phyloP scores from a whole-genome alignment of 2,329 filamentous ascomycete genomes.

The Teratosphaeria gauchensis region DNA sequence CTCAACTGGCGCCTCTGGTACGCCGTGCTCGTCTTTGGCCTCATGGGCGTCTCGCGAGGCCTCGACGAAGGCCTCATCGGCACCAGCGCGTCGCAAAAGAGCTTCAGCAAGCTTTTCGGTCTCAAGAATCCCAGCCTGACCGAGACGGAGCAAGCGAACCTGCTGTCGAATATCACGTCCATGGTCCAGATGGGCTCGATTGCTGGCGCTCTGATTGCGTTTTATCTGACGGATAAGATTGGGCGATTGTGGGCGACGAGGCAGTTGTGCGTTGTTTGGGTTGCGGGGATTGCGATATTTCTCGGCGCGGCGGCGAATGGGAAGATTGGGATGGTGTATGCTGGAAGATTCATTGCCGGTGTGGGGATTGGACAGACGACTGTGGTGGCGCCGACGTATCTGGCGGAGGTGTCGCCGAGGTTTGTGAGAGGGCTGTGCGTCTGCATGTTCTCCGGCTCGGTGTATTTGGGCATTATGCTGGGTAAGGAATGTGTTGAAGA shows the following conservation, averaged over 20 bases:
- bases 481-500: not conserved
- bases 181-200: slow-evolving; percentile 78
- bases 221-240: slow-evolving; percentile 24
- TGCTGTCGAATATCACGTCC: slow-evolving; percentile 56
- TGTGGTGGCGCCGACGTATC: slow-evolving; percentile 52
- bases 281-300: slow-evolving; percentile 28
- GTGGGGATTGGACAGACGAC: slow-evolving; percentile 39
- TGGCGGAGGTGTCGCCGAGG: slow-evolving; percentile 39
- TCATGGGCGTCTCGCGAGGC: slow-evolving; percentile 68
- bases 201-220: slow-evolving; percentile 54
- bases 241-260: slow-evolving; percentile 23
- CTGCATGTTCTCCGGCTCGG: slow-evolving; percentile 58
- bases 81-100: slow-evolving; percentile 46
- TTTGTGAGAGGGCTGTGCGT: slow-evolving; percentile 54
- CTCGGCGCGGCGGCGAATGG: slow-evolving; percentile 35
- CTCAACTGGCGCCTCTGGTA: slow-evolving; percentile 75
- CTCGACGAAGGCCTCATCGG: slow-evolving; percentile 71
- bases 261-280: slow-evolving; percentile 20
- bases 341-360: slow-evolving; percentile 33
- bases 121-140: slow-evolving; percentile 44
- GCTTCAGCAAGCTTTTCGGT: slow-evolving; percentile 53
- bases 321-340: slow-evolving; percentile 26
- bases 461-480: slow-evolving; percentile 68
- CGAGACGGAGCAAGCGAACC: slow-evolving; percentile 53
- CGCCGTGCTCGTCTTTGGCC: slow-evolving; percentile 47